A percentile compares a stretch with the other conserved stretches of the same genome.
phyloP scores from a whole-genome alignment of 495 filamentous ascomycete species.

The Xeromyces bisporus region DNA sequence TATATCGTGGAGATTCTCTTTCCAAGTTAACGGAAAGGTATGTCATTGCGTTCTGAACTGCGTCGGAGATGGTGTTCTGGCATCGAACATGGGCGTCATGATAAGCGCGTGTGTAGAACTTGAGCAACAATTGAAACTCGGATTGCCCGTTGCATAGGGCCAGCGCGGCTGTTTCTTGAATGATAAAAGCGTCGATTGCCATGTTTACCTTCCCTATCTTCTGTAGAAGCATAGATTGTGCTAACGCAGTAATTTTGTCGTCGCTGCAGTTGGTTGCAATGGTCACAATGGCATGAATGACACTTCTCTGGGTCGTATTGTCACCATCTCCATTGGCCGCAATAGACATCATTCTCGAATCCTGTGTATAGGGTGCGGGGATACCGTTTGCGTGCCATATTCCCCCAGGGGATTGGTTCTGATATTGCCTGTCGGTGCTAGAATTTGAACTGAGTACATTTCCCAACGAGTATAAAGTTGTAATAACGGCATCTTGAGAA shows the following conservation, averaged over 20 bases:
- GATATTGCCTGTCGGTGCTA: slow-evolving; percentile 18
- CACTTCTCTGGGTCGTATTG: slow-evolving; percentile 53
- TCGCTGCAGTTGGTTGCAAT: slow-evolving; percentile 69
- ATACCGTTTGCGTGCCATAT: slow-evolving; percentile 11
- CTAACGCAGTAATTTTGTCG: slow-evolving; percentile 80
- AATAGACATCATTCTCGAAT: slow-evolving; percentile 65
- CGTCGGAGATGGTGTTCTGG: slow-evolving; percentile 25
- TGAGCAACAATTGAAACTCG: slow-evolving; percentile 72
- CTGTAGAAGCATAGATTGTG: slow-evolving; percentile 89
- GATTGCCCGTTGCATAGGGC: slow-evolving; percentile 52
- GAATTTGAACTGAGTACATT: slow-evolving; percentile 67
- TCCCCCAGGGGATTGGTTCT: slow-evolving; percentile 14
- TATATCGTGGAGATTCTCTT: slow-evolving; percentile 50
- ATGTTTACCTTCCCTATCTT: slow-evolving; percentile 71
- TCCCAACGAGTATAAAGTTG: slow-evolving; percentile 82
- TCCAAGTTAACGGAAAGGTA: slow-evolving; percentile 53
- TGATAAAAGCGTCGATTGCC: slow-evolving; percentile 62
- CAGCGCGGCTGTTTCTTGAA: slow-evolving; percentile 63
- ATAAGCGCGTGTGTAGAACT: slow-evolving; percentile 57
- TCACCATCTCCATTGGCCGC: slow-evolving; percentile 57
- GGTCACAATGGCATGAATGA: slow-evolving; percentile 76
- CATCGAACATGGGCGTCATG: slow-evolving; percentile 54
- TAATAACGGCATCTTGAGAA: slow-evolving; percentile 85
- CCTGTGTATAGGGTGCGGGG: slow-evolving; percentile 33
- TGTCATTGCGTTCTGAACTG: slow-evolving; percentile 45